Conservation (phyloP, 306 rosid species). For the Vigna angularis region DNA sequence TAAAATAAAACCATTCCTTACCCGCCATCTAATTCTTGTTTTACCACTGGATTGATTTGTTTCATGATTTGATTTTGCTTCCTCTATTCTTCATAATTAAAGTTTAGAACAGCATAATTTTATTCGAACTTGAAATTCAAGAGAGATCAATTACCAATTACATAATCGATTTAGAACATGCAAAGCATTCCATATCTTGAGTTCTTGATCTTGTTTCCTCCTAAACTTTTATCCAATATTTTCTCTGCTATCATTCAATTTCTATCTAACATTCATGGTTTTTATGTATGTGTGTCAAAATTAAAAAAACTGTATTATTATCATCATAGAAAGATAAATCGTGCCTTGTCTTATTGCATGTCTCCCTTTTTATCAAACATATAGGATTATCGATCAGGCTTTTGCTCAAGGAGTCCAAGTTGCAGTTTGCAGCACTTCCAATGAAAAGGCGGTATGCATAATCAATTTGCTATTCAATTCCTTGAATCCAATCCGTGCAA, state of each 20-base stretch:
- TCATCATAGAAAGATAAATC: slow-evolving; percentile 3
- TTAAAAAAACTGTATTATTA: neutral
- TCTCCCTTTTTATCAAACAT: slow-evolving; percentile 43
- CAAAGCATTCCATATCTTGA: slow-evolving; percentile 2
- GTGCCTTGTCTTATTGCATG: slow-evolving; percentile 37
- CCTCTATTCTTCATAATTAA: neutral
- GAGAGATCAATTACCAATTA: slow-evolving; percentile 9
- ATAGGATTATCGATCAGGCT: slow-evolving; percentile 94
- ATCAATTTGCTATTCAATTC: slow-evolving; percentile 52
- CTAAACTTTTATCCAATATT: neutral
- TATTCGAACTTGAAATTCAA: slow-evolving; percentile 19
- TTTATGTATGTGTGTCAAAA: slow-evolving; percentile 7
- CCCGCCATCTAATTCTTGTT: neutral
- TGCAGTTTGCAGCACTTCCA: slow-evolving; percentile 98
- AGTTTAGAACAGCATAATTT: neutral
- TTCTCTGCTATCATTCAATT: neutral
- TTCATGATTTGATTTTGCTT: slow-evolving; percentile 7
- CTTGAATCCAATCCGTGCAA: slow-evolving; percentile 17
- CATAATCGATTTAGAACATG: slow-evolving; percentile 9
- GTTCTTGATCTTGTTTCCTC: slow-evolving; percentile 13
- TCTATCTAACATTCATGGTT: neutral
- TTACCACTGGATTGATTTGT: slow-evolving; percentile 10
- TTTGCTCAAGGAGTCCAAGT: slow-evolving; percentile 85
- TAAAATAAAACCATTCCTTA: slow-evolving; percentile 15
- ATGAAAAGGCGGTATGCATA: slow-evolving; percentile 98